Percentiles rank a stretch among this genome's conserved stretches.
phyloP scores from a whole-genome alignment of 2,329 filamentous ascomycete species.

The Penicillium fuscoglaucum region DNA sequence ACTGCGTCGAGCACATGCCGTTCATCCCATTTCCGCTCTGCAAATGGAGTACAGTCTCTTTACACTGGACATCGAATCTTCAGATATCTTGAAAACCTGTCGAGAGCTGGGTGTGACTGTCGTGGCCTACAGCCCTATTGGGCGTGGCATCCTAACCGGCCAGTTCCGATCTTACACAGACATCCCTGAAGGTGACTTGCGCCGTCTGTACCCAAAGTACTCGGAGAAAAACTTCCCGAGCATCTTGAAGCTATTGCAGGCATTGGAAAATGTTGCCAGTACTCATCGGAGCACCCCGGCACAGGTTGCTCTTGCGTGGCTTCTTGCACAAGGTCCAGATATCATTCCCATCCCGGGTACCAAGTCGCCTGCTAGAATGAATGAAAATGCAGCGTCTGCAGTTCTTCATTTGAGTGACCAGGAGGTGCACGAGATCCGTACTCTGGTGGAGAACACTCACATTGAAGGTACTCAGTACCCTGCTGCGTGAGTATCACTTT shows the following conservation, averaged over 20 bases:
- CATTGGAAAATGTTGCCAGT: conserved; percentile 50
- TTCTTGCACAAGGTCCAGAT: conserved; percentile 55
- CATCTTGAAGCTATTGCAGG: conserved; percentile 54
- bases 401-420: conserved; percentile 7
- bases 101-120: conserved; percentile 50
- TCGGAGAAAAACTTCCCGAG: conserved; percentile 52
- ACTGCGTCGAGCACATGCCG: conserved; percentile 47
- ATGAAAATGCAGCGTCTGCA: conserved; percentile 12
- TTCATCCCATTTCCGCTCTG: conserved; percentile 48
- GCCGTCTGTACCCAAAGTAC: conserved; percentile 50
- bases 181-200: conserved; percentile 50
- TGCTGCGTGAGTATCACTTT: neutral
- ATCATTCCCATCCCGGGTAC: conserved; percentile 33
- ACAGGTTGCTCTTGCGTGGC: conserved; percentile 64
- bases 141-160: conserved; percentile 38
- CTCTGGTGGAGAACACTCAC: conserved; percentile 4
- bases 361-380: conserved; percentile 12
- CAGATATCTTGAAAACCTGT: conserved; percentile 45
- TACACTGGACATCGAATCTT: conserved; percentile 46
- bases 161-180: conserved; percentile 49
- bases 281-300: conserved; percentile 56
- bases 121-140: conserved; percentile 44
- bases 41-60: conserved; percentile 53
- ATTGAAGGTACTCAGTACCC: conserved; percentile 1
- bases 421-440: conserved; percentile 16